Conservation (phyloP, 257 asterid genomes). For the Petunia axillaris region DNA sequence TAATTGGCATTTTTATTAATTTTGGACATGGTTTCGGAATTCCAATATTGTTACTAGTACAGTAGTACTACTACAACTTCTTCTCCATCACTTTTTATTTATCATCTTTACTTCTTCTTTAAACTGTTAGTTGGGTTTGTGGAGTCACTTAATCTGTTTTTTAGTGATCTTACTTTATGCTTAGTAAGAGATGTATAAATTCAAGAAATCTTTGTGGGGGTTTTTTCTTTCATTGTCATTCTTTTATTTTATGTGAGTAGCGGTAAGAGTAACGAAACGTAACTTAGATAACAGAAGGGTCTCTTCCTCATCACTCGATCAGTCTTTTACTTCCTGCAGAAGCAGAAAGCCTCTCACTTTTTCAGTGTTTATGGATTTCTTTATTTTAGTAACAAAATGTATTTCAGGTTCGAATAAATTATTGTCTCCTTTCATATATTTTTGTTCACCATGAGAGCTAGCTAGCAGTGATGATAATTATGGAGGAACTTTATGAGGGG, state of each 20-base stretch:
- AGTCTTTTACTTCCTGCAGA: slow-evolving; percentile 33
- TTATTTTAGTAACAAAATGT: not conserved
- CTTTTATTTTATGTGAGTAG: slow-evolving; percentile 8
- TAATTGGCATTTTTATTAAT: slow-evolving; percentile 11
- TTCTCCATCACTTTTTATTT: not conserved
- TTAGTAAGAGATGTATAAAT: slow-evolving; percentile 41
- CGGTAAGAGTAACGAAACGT: not conserved
- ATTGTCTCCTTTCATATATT: not conserved
- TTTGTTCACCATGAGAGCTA: not conserved
- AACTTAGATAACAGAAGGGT: not conserved
- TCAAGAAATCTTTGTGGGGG: slow-evolving; percentile 40
- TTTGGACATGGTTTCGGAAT: slow-evolving; percentile 28
- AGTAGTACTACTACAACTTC: slow-evolving; percentile 11
- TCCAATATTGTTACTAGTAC: slow-evolving; percentile 18
- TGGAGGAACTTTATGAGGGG: slow-evolving; percentile 4
- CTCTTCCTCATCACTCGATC: slow-evolving; percentile 26
- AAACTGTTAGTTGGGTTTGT: slow-evolving; percentile 28
- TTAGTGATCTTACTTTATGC: not conserved
- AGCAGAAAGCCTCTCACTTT: slow-evolving; percentile 15
- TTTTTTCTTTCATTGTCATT: not conserved
- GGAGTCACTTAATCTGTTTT: slow-evolving; percentile 25
- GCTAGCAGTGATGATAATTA: not conserved
- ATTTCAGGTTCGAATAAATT: not conserved
- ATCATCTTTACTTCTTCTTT: slow-evolving; percentile 26
- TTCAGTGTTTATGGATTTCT: not conserved